phyloP scores from a whole-genome alignment of 1,284 basidiomycete species.

The Trametes versicolor region DNA sequence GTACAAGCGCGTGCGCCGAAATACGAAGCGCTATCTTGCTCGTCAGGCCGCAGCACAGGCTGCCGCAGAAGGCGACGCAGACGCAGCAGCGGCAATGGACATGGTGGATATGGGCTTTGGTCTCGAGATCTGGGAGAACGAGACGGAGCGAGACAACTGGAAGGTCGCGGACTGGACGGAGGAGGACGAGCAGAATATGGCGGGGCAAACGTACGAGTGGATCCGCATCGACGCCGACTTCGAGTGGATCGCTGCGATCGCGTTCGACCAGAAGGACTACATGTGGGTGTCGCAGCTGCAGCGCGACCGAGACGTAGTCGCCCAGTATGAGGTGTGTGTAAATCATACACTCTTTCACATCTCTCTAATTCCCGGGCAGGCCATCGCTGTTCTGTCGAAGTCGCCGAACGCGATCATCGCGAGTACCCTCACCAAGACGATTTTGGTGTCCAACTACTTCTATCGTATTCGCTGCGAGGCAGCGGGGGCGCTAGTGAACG shows the following conservation, averaged over 20 bases:
- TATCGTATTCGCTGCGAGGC: slow-evolving; percentile 98
- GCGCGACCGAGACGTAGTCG: slow-evolving; percentile 97
- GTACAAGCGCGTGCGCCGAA: slow-evolving; percentile 95
- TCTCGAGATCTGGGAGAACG: slow-evolving; percentile 97
- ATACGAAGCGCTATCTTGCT: slow-evolving; percentile 94
- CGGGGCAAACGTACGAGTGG: slow-evolving; percentile 98
- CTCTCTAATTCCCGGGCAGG: slow-evolving; percentile 56
- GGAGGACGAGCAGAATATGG: slow-evolving; percentile 94
- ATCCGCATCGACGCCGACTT: slow-evolving; percentile 99
- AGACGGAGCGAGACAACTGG: slow-evolving; percentile 93
- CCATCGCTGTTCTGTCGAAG: slow-evolving; percentile 84
- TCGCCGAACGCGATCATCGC: slow-evolving; percentile 92
- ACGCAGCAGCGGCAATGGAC: slow-evolving; percentile 93
- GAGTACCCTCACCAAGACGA: slow-evolving; percentile 92
- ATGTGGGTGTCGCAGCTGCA: slow-evolving; percentile 99
- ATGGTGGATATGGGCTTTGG: slow-evolving; percentile 97
- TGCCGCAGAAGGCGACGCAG: slow-evolving; percentile 89
- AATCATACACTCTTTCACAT: no score
- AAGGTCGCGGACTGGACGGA: slow-evolving; percentile 98
- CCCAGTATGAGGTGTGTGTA: slow-evolving; percentile 87
- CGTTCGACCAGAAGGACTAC: slow-evolving; percentile 96
- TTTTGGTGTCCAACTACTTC: slow-evolving; percentile 96
- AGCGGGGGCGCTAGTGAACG: slow-evolving; percentile 84
- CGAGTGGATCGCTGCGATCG: slow-evolving; percentile 95
- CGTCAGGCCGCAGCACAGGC: slow-evolving; percentile 94